Conservation (phyloP, 1,284 basidiomycete genomes). For the Ustilago bromivora region DNA sequence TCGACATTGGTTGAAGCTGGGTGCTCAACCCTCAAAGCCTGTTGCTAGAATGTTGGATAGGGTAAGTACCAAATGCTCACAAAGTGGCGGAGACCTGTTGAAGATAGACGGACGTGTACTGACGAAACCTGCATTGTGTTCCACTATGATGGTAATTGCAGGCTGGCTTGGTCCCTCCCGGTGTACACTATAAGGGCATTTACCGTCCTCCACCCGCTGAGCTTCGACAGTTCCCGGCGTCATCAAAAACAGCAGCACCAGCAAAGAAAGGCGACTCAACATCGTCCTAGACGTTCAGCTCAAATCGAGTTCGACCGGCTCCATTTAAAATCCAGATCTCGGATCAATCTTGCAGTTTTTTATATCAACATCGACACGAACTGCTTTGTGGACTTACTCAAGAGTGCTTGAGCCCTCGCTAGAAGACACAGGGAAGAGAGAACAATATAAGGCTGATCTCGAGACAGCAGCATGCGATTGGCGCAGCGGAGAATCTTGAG, state of each 20-base stretch:
- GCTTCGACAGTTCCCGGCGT: neutral
- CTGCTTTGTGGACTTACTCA: too few species aligned
- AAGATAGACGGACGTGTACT: neutral
- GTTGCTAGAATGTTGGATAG: constrained; percentile 82
- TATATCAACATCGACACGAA: too few species aligned
- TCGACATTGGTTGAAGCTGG: constrained; percentile 86
- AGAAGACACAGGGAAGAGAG: too few species aligned
- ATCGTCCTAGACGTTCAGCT: neutral
- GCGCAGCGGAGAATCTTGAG: too few species aligned
- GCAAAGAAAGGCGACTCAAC: neutral
- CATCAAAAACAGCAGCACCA: neutral
- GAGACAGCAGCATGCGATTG: too few species aligned
- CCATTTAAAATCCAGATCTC: neutral
- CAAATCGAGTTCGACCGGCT: neutral
- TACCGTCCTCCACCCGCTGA: constrained; percentile 37
- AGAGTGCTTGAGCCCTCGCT: too few species aligned
- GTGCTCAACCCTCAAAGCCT: constrained; percentile 83
- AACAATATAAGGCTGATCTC: too few species aligned
- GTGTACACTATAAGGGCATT: constrained; percentile 62
- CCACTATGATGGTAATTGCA: constrained; percentile 1
- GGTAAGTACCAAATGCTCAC: constrained; percentile 75
- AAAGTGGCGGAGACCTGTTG: neutral
- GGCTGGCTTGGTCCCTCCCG: constrained; percentile 57
- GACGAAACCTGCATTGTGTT: neutral
- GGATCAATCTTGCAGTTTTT: neutral